Base-by-base conservation (phyloP, 352 stramenopile species). In the Globisporangium paddicum region DNA sequence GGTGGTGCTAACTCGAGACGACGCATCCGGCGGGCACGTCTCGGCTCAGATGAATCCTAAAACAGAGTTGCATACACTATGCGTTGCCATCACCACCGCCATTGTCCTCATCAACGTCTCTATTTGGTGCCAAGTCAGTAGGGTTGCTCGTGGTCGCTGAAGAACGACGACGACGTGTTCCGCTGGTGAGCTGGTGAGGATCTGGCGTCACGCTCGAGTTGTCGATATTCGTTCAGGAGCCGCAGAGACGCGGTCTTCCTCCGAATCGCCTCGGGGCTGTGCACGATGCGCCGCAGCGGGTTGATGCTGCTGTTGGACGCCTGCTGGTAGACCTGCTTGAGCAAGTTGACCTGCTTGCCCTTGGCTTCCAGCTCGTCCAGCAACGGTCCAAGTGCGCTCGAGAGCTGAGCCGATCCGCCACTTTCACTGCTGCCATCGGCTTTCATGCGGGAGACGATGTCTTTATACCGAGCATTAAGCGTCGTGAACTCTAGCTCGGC, bases 331-430 rank as follows among this genome's bases (percentile, higher is more conserved):
- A 87, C 69, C 38, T 88, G 74, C 41, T 88, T 82, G 32, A 90
- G 76, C 45, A 87, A 55, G 42, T 88, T 77, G 13, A 90, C 58
- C 47, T 90, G 74, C 40, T 82, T 83, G n/a, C 68, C 72, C 62
- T 90, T 87, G 38, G 70, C 64, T 59, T 87, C 77, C 13, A 89
- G 59, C 47, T 87, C 78, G 46, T 89, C 76, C 19, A 89, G 58
- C 49, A 87, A 60, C 11, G 72, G 59, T 2, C 67, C 69, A 4
- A 90, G 62, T 14, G 61, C 65, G 49, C 67, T 71, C 16, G 77
- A 80, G 8, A 86, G 58, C n/a, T 87, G 66, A 0, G 58, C 41
- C 28, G 69, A 47, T 38, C 32, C 51, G 18, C 50, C 53, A 35
- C 44, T 9, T 48, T 23, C 50, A 34, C 45, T 28, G 21, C 44